These are phyloP conservation scores for Solanum hybrid DNA, from an alignment of 305 asterid species.

Conservation along the genomic window DNA sequence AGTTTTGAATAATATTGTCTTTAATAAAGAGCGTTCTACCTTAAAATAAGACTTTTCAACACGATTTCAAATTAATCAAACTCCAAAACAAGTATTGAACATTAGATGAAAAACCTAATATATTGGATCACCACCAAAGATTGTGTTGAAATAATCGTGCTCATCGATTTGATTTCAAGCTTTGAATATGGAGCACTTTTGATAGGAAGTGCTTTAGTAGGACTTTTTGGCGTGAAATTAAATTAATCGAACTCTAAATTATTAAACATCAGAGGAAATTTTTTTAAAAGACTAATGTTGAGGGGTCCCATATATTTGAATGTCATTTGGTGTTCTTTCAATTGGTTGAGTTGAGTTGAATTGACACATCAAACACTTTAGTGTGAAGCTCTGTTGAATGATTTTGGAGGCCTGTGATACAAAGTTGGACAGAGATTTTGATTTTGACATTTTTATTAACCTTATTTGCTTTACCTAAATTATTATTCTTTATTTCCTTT, in stretches of 20 bases:
- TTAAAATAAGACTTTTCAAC: too few relatives aligned
- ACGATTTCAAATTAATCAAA: background rate
- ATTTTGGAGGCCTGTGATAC: background rate
- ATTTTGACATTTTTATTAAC: background rate
- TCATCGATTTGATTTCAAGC: background rate
- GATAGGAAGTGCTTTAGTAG: background rate
- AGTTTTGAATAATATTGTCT: background rate
- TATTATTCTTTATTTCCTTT: background rate
- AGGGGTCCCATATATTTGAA: background rate
- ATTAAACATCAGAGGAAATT: too few relatives aligned
- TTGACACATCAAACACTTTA: background rate
- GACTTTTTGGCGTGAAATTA: accelerated
- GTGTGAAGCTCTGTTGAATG: background rate
- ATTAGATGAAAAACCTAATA: background rate
- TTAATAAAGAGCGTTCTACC: background rate
- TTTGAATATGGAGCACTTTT: background rate
- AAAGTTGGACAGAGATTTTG: background rate
- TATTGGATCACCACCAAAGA: background rate
- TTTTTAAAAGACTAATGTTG: background rate
- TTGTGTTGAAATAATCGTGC: background rate
- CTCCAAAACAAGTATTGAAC: background rate
- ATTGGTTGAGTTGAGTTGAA: background rate
- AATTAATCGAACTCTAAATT: background rate
- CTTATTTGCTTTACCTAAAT: background rate
- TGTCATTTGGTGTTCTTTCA: background rate